A percentile compares a stretch with the other conserved stretches of the same genome.
phyloP scores from a whole-genome alignment of 331 rosid genomes.

The Spiraea crenata region DNA sequence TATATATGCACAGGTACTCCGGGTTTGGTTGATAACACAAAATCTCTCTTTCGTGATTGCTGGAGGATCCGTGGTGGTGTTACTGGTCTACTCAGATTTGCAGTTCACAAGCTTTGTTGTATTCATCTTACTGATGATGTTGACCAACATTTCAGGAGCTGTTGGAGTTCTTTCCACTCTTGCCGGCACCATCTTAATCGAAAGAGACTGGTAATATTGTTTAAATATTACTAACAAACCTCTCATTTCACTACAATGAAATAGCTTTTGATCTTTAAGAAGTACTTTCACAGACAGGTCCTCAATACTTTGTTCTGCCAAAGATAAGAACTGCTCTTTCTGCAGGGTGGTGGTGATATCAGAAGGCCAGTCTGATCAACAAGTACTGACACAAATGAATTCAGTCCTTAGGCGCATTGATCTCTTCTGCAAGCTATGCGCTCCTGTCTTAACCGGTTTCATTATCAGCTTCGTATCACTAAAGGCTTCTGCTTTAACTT shows the following conservation, averaged over 20 bases:
- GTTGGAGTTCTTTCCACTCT: constrained; percentile 78
- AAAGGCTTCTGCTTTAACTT: constrained; percentile 71
- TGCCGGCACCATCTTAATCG: constrained; percentile 83
- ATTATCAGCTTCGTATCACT: constrained; percentile 79
- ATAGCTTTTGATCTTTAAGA: background rate
- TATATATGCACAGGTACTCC: constrained; percentile 61
- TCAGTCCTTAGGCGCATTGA: constrained; percentile 77
- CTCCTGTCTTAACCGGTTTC: constrained; percentile 85
- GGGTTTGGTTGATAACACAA: constrained; percentile 71
- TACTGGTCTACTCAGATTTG: constrained; percentile 53
- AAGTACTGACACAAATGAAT: constrained; percentile 62
- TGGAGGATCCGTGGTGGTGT: constrained; percentile 55
- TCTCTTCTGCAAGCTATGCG: constrained; percentile 72
- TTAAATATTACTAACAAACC: background rate
- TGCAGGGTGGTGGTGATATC: constrained; percentile 88
- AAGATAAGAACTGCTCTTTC: background rate
- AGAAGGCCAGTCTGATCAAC: constrained; percentile 54
- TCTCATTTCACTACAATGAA: background rate
- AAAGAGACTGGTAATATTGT: constrained; percentile 84
- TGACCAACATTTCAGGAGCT: constrained; percentile 73
- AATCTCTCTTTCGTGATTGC: constrained; percentile 69
- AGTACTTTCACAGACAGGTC: background rate
- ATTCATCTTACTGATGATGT: constrained; percentile 49
- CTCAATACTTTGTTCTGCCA: background rate
- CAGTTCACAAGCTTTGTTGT: constrained; percentile 48